Evolutionary conservation across 148 eudicot genomes (phyloP).

Genomic region (Camellia granthamiana): DNA sequence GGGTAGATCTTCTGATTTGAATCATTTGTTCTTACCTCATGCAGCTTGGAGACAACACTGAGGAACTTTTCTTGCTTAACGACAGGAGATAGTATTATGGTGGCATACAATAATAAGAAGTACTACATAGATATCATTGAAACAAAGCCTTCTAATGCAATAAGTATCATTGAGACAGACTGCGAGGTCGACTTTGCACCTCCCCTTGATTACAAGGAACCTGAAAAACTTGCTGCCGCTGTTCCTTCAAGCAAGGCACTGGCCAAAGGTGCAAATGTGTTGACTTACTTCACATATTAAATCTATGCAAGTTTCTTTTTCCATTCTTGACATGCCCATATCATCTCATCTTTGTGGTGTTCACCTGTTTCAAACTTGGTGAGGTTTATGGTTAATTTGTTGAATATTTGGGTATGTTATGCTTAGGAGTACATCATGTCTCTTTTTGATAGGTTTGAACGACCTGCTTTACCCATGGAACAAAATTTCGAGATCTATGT

Average conservation of each 20-base stretch:
- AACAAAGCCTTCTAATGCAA: conserved; percentile 65
- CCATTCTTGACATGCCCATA: neutral
- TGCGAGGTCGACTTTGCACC: conserved; percentile 99
- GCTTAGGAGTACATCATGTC: too few relatives aligned
- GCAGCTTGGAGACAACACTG: conserved; percentile 92
- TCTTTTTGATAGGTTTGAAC: too few relatives aligned
- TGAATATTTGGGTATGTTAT: too few relatives aligned
- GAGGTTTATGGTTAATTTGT: neutral
- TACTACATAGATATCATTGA: conserved; percentile 42
- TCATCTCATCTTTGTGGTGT: neutral
- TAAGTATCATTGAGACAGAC: conserved; percentile 80
- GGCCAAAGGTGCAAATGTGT: conserved; percentile 52
- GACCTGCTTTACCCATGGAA: too few relatives aligned
- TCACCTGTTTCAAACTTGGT: neutral
- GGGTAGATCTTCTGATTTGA: neutral
- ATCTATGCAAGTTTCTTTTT: conserved; percentile 12
- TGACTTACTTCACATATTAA: neutral
- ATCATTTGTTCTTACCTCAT: conserved; percentile 32
- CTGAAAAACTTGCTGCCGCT: conserved; percentile 58
- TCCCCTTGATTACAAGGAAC: conserved; percentile 96
- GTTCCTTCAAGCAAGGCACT: conserved; percentile 45
- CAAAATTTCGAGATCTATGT: too few relatives aligned
- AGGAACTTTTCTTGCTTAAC: conserved; percentile 96
- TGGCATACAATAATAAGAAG: conserved; percentile 78
- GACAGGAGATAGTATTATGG: conserved; percentile 88